Percentiles rank a stretch among this genome's conserved stretches.
Evolutionary conservation across 345 rosid species (phyloP).

Genomic region (Eucalyptus lansdowneana): DNA sequence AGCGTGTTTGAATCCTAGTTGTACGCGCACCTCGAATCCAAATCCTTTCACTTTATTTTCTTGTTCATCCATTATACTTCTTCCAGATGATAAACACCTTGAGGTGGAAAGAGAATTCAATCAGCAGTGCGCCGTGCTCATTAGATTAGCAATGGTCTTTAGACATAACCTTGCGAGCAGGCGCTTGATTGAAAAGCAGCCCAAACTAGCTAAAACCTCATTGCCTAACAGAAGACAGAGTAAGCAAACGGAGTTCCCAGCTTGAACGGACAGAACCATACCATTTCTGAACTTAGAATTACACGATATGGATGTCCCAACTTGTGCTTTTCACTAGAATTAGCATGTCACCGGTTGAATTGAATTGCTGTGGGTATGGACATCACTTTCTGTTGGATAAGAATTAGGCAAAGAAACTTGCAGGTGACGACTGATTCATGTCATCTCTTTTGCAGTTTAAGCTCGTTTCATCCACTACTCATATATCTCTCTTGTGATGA

Average conservation of each 20-base stretch:
- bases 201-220: background rate
- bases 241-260: background rate
- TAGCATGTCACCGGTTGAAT: background rate
- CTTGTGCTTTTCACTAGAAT: background rate
- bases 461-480: background rate
- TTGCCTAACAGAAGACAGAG: background rate
- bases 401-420: background rate
- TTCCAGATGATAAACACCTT: background rate
- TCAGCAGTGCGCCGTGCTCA: fast-evolving
- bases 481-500: background rate
- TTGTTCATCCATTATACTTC: background rate
- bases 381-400: background rate
- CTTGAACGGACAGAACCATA: background rate
- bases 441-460: background rate
- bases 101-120: background rate
- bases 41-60: background rate
- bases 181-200: background rate
- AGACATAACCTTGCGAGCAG: background rate
- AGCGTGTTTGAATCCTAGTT: background rate
- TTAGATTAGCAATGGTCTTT: background rate
- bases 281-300: background rate
- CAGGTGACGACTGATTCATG: background rate
- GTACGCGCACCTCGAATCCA: background rate
- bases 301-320: background rate
- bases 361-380: background rate